phyloP scores from a whole-genome alignment of 1,139 yeast species.

The Candida albicans region DNA sequence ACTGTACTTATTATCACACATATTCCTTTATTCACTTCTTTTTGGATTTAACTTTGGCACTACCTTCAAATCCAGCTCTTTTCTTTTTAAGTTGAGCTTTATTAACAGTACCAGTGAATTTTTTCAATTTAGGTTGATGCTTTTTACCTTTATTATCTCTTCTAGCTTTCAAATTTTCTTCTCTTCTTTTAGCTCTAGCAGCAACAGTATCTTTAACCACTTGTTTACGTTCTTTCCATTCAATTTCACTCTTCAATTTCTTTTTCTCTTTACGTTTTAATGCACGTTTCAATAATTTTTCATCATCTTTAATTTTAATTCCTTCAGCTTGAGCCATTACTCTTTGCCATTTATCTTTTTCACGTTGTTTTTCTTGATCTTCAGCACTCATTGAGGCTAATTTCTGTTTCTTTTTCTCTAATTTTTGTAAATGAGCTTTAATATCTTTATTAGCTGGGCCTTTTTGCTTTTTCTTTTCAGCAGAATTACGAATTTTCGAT shows the following conservation, averaged over 20 bases:
- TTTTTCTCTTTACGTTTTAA: slow-evolving; percentile 77
- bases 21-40: slow-evolving; percentile 11
- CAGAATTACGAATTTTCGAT: slow-evolving; percentile 51
- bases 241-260: slow-evolving; percentile 78
- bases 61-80: slow-evolving; percentile 62
- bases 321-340: slow-evolving; percentile 91
- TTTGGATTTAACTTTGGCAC: slow-evolving; percentile 40
- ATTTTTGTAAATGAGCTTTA: slow-evolving; percentile 73
- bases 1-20: slow-evolving; percentile 1
- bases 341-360: slow-evolving; percentile 81
- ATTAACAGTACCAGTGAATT: slow-evolving; percentile 59
- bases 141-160: slow-evolving; percentile 78
- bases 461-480: slow-evolving; percentile 57
- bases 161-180: slow-evolving; percentile 81
- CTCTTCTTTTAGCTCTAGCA: slow-evolving; percentile 80
- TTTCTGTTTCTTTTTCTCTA: slow-evolving; percentile 73
- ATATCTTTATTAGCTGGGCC: slow-evolving; percentile 88
- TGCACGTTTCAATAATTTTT: slow-evolving; percentile 80
- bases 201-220: slow-evolving; percentile 72
- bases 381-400: slow-evolving; percentile 61
- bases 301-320: slow-evolving; percentile 83
- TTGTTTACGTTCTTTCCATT: slow-evolving; percentile 86
- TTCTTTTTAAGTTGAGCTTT: slow-evolving; percentile 34
- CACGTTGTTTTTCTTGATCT: slow-evolving; percentile 58
- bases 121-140: slow-evolving; percentile 66